Evolutionary conservation across 192 early-diverging fungal genomes (phyloP).

Genomic region (Gamsiella multidivaricata): DNA sequence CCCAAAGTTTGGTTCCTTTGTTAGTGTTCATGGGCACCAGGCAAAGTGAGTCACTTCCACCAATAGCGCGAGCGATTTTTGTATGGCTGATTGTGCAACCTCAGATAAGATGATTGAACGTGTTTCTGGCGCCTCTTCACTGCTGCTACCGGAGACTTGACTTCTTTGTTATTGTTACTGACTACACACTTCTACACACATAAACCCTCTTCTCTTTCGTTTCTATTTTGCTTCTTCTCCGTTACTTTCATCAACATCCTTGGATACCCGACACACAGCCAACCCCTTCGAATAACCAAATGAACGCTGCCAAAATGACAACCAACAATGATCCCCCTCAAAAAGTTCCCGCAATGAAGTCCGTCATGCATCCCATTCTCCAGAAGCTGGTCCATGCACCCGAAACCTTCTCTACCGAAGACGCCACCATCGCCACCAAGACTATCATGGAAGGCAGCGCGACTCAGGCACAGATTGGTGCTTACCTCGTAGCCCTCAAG

Average conservation of each 20-base stretch:
- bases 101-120: too few relatives aligned
- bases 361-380: conserved; percentile 62
- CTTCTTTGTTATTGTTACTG: too few relatives aligned
- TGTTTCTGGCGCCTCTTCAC: too few relatives aligned
- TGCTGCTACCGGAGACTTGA: too few relatives aligned
- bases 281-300: background rate
- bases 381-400: conserved; percentile 76
- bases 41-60: conserved; percentile 3
- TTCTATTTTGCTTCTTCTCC: background rate
- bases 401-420: conserved; percentile 63
- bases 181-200: too few relatives aligned
- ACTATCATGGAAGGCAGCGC: conserved; percentile 84
- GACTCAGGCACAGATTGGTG: conserved; percentile 87
- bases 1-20: too few relatives aligned
- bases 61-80: too few relatives aligned
- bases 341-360: conserved; percentile 39
- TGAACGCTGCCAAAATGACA: too few relatives aligned
- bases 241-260: background rate
- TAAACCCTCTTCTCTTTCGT: background rate
- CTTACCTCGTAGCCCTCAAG: conserved; percentile 85
- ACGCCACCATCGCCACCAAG: conserved; percentile 68
- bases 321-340: too few relatives aligned
- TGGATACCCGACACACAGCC: too few relatives aligned
- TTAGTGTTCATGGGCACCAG: too few relatives aligned
- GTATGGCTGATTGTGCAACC: too few relatives aligned